Evolutionary conservation across 2,329 filamentous ascomycete species (phyloP).

Genomic region (Plectosphaerella sp.): DNA sequence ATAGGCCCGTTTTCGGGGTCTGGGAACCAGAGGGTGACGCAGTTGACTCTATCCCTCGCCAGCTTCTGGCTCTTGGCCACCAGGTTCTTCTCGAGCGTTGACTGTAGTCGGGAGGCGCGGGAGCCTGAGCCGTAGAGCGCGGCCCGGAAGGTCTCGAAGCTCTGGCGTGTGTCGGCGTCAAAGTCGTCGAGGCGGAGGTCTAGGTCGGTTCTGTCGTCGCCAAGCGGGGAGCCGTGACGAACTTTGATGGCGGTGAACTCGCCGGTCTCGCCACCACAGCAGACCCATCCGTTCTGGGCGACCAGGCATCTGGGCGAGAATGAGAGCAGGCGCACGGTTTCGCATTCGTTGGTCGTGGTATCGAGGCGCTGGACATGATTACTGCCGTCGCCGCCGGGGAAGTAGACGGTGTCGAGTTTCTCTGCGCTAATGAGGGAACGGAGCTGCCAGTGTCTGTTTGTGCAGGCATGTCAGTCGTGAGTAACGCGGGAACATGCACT

Average conservation of each 20-base stretch:
- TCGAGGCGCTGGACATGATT: conserved; percentile 63
- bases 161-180: conserved; percentile 27
- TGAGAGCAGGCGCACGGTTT: conserved; percentile 65
- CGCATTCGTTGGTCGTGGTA: conserved; percentile 64
- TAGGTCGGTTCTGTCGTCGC: conserved; percentile 18
- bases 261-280: conserved; percentile 82
- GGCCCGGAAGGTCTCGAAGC: conserved; percentile 21
- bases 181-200: conserved; percentile 21
- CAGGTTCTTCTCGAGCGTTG: conserved; percentile 34
- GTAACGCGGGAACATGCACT: background rate
- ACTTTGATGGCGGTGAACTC: conserved; percentile 80
- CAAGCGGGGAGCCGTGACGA: conserved; percentile 21
- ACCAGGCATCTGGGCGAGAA: conserved; percentile 82
- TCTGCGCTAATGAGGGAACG: conserved; percentile 85
- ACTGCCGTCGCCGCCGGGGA: conserved; percentile 70
- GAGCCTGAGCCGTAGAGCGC: conserved; percentile 14
- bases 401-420: conserved; percentile 75
- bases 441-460: conserved; percentile 73
- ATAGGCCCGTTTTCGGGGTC: conserved; percentile 24
- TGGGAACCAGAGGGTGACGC: conserved; percentile 60
- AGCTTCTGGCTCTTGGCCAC: conserved; percentile 48
- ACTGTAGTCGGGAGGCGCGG: background rate
- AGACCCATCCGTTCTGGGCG: conserved; percentile 84
- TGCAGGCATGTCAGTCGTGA: conserved; percentile 1
- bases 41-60: conserved; percentile 60